Base-by-base conservation (phyloP, 768 basidiomycete species). In the Brasilioporus rufonigricans region DNA sequence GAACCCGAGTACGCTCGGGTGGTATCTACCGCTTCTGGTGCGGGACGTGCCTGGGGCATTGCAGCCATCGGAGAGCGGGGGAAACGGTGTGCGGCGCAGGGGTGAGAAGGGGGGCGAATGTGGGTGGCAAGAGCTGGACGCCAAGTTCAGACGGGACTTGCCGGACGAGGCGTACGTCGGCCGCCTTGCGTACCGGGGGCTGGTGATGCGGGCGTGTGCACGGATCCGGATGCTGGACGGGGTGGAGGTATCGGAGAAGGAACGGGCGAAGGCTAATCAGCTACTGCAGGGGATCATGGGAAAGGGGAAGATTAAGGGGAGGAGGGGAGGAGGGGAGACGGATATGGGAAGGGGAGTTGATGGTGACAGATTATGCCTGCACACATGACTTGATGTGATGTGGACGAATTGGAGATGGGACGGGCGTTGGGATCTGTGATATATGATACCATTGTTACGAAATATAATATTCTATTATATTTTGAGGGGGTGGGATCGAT, bases 1-100 rank as follows among this genome's bases (percentile, higher is more conserved):
- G 93, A 99, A 99, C 67, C 95, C 97, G 50, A 93, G 90, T 61
- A 98, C 95, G 19, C 84, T 98, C 12, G 91, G 91, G 7, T 96
- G 93, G 89, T 98, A 99, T 71, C 79, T 97, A 32, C 93, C 97
- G 23, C 73, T 98, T 50, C 78, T 94, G 48, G 84, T 90, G 54
- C 77, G 80, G 61, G 84, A 86, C 62, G 75, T 81, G 49, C 82
- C 82, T 61, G 86, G 84, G 11, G 87, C 82, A 54, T 68, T 86
- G 63, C 84, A 86, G 64, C 84, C 86, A 31, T 83, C 81, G 21
- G 83, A 81, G 57, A 56, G 65, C 59, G 63, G 62, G 21, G 83
- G 81, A 56, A 56, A 65, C 59, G 63, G 62, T 24, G 48, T 39
- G 59, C 52, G 48, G 24, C 44, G 59, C 56, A 65, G 68, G 70